Evolutionary conservation across 2,329 filamentous ascomycete genomes (phyloP).

Genomic region (Talaromyces verruculosus): DNA sequence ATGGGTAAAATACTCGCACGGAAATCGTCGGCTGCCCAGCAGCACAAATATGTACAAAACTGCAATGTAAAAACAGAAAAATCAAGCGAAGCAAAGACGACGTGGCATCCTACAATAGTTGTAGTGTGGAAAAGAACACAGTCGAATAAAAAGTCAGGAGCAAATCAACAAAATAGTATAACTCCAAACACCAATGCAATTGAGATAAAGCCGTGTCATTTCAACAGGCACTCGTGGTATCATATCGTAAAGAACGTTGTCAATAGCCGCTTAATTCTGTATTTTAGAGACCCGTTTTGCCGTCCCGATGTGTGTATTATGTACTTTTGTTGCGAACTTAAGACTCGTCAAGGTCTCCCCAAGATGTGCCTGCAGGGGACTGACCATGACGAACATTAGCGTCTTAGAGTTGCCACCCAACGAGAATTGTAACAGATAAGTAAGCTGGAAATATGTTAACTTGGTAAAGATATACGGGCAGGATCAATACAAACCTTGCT

Average conservation of each 20-base stretch:
- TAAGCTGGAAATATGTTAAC: constrained; percentile 58
- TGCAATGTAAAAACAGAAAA: constrained; percentile 21
- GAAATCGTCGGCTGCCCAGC: constrained; percentile 20
- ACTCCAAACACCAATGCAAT: constrained; percentile 20
- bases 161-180: neutral
- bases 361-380: constrained; percentile 83
- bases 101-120: constrained; percentile 4
- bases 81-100: neutral
- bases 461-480: neutral
- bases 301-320: constrained; percentile 86
- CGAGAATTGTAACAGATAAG: constrained; percentile 91
- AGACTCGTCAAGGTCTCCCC: constrained; percentile 92
- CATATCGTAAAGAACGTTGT: constrained; percentile 2
- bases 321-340: constrained; percentile 90
- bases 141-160: neutral
- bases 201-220: constrained; percentile 6
- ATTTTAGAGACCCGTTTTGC: constrained; percentile 53
- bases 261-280: constrained; percentile 10
- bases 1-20: constrained; percentile 6
- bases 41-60: constrained; percentile 25
- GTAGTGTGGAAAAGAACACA: neutral
- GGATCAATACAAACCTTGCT: constrained; percentile 65
- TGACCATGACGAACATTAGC: constrained; percentile 99
- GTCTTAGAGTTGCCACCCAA: constrained; percentile 95
- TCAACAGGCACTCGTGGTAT: constrained; percentile 18